Evolutionary conservation across 768 basidiomycete genomes (phyloP).

Genomic region (Sarcomyxa edulis): DNA sequence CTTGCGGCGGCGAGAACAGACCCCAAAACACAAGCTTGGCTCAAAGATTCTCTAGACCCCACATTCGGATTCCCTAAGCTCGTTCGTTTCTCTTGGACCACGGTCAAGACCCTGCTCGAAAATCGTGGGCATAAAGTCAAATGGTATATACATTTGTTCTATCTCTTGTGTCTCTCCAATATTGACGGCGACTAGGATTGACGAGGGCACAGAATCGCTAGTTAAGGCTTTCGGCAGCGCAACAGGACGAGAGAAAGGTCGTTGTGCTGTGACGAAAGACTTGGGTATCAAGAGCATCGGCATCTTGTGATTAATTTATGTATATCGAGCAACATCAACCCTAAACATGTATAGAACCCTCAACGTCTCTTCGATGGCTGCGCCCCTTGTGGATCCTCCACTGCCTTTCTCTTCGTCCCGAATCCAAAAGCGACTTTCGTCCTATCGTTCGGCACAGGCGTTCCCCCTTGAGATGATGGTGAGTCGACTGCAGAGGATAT

Average conservation of each 20-base stretch:
- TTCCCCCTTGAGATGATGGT: slow-evolving; percentile 40
- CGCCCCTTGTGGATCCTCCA: slow-evolving; percentile 58
- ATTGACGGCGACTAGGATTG: slow-evolving; percentile 49
- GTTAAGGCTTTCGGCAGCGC: slow-evolving; percentile 69
- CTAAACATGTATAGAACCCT: slow-evolving; percentile 2
- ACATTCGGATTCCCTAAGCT: slow-evolving; percentile 91
- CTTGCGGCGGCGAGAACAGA: slow-evolving; percentile 59
- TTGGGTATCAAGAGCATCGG: slow-evolving; percentile 67
- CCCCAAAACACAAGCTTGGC: slow-evolving; percentile 89
- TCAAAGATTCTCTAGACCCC: slow-evolving; percentile 68
- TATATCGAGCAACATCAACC: slow-evolving; percentile 1
- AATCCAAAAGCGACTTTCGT: slow-evolving; percentile 76
- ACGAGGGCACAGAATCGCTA: slow-evolving; percentile 76
- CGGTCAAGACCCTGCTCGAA: slow-evolving; percentile 80
- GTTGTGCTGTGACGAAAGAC: slow-evolving; percentile 68
- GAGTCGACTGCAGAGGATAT: slow-evolving; percentile 59
- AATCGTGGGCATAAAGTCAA: slow-evolving; percentile 72
- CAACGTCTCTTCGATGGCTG: slow-evolving; percentile 61
- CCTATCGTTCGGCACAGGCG: slow-evolving; percentile 59
- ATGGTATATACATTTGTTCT: slow-evolving; percentile 50
- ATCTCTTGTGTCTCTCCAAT: background rate
- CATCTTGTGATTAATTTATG: slow-evolving; percentile 39
- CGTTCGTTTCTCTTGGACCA: slow-evolving; percentile 94
- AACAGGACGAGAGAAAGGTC: slow-evolving; percentile 70
- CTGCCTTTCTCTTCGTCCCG: slow-evolving; percentile 76